phyloP scores from a whole-genome alignment of 176 grass and related monocot species.

The Cymbopogon citratus region DNA sequence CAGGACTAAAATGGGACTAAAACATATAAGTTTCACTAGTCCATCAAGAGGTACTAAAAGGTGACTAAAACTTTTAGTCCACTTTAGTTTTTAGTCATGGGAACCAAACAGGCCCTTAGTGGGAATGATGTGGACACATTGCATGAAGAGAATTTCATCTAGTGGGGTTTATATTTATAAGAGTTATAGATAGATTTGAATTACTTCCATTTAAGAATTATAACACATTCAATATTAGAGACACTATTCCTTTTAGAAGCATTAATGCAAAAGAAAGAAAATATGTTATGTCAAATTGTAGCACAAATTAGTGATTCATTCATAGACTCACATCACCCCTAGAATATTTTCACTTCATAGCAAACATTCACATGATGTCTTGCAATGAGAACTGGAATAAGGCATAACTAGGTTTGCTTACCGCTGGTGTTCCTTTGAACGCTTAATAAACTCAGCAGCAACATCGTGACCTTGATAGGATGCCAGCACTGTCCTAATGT shows the following conservation, averaged over 20 bases:
- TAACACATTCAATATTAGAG: not conserved
- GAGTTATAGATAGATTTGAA: too few relatives aligned
- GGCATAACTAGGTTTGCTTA: constrained; percentile 24
- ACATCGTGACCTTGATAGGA: constrained; percentile 81
- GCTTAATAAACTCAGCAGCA: constrained; percentile 67
- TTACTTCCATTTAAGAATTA: not conserved
- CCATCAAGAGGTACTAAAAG: too few relatives aligned
- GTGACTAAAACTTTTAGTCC: too few relatives aligned
- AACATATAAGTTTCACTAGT: too few relatives aligned
- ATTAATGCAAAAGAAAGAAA: not conserved
- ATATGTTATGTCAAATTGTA: not conserved
- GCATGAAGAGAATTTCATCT: too few relatives aligned
- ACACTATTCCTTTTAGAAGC: not conserved
- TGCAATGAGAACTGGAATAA: not conserved
- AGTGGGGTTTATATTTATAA: too few relatives aligned
- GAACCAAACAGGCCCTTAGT: too few relatives aligned
- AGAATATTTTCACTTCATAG: constrained; percentile 8
- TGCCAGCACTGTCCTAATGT: constrained; percentile 69
- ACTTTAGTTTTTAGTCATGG: too few relatives aligned
- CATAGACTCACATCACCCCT: not conserved
- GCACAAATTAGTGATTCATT: constrained; percentile 10
- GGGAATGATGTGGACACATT: too few relatives aligned
- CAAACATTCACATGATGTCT: not conserved
- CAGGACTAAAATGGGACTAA: too few relatives aligned
- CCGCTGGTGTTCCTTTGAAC: constrained; percentile 78